phyloP scores from a whole-genome alignment of 768 basidiomycete species.

The Mycena rosella region DNA sequence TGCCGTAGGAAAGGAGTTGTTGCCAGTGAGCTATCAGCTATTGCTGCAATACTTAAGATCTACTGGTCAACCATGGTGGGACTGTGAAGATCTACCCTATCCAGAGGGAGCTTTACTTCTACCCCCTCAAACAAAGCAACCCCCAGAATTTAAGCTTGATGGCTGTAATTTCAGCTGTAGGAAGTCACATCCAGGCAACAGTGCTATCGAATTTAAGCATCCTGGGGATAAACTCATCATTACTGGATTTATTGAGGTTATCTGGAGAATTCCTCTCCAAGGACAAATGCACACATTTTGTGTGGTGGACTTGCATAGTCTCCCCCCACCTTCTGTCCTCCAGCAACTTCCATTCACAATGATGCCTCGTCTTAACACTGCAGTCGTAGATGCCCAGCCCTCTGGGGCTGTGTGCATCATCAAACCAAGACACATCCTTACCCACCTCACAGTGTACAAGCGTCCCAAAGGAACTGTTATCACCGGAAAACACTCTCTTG shows the following conservation, averaged over 20 bases:
- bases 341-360: background rate
- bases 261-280: slow-evolving; percentile 17
- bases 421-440: background rate
- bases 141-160: slow-evolving; percentile 5
- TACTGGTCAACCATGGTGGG: background rate
- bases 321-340: background rate
- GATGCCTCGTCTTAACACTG: background rate
- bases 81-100: background rate
- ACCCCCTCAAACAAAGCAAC: background rate
- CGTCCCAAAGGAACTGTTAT: slow-evolving; percentile 7
- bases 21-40: background rate
- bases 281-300: background rate
- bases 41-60: background rate
- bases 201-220: slow-evolving; percentile 9
- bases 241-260: slow-evolving; percentile 6
- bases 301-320: background rate
- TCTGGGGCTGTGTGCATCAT: background rate
- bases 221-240: background rate
- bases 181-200: background rate
- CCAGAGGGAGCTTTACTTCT: background rate
- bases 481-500: too few relatives aligned
- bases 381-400: background rate
- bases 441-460: background rate
- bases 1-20: background rate
- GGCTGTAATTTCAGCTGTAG: slow-evolving; percentile 4